Base-by-base conservation (phyloP, 106 monocot genomes). In the Apostasia ramifera region DNA sequence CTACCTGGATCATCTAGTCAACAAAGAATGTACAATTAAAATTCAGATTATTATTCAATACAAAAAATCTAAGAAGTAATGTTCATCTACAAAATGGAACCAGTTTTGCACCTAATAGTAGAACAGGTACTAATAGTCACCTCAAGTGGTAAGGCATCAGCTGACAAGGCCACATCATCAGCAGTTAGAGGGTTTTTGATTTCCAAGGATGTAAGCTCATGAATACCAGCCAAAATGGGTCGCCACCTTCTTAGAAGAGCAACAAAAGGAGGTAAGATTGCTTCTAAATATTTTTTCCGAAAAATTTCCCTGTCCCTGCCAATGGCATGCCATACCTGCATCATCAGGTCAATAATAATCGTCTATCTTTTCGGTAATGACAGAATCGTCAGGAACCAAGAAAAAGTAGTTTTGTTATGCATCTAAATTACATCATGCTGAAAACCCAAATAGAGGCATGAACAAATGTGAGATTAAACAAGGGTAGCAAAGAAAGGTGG, bases 321-420 rank as follows among this genome's bases (percentile, higher is more conserved):
- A 85, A 98, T 66, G 48, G 98, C 93, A 85, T 93, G 90, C 98
- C 98, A 98, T 54, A 93, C 87, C 98, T 98, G 83, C 71, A 84
- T 56, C 65, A 76, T 61, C 14, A 75, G 61, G 70, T 6, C 50
- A 40, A 73, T 63, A 73, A 45, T 44, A 54, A 51, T 26, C 26
- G 26, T 26, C 26, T 26, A 26, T 26, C 26, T 26, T 26, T 26
- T 26, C 26, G 26, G 26, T 26, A 26, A 26, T 26, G 26, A 26
- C 26, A 26, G 26, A 26, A 26, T 26, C 26, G 26, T 26, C 26
- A 26, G 26, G 26, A 26, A 26, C 26, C 26, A 26, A 26, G 26
- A 26, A 26, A 26, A 26, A 26, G 26, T 26, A 26, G 26, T 26
- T 26, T 26, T 26, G 26, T 26, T 26, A 26, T 26, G 26, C 26